Evolutionary conservation across 768 basidiomycete genomes (phyloP).

Genomic region (Amanita exitialis): DNA sequence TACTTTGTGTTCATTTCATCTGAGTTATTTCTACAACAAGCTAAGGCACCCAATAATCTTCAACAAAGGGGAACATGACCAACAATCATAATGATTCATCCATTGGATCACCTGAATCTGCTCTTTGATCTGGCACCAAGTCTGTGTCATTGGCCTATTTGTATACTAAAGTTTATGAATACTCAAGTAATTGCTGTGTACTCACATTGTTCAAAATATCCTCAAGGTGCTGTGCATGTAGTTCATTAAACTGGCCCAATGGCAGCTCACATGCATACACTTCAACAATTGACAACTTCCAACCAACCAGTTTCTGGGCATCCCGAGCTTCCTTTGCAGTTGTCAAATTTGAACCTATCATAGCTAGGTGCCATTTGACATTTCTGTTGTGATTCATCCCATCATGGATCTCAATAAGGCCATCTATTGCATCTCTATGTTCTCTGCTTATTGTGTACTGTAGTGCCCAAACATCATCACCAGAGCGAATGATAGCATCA

Average conservation of each 20-base stretch:
- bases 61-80: too few species aligned
- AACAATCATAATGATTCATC: too few species aligned
- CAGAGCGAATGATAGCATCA: constrained; percentile 5
- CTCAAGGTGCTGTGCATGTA: neutral
- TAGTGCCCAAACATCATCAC: constrained; percentile 1
- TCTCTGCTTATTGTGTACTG: constrained; percentile 1
- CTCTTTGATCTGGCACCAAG: constrained; percentile 1
- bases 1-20: too few species aligned
- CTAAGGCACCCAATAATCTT: too few species aligned
- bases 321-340: constrained; percentile 2
- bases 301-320: constrained; percentile 1
- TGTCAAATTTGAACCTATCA: constrained; percentile 3
- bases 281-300: neutral
- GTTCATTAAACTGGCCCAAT: constrained; percentile 3
- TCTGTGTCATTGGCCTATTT: neutral
- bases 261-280: neutral
- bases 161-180: neutral
- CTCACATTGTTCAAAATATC: constrained; percentile 1
- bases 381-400: constrained; percentile 3
- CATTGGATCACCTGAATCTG: neutral
- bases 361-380: constrained; percentile 6
- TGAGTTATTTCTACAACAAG: too few species aligned
- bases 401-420: constrained; percentile 3
- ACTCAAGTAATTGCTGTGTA: neutral
- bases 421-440: neutral